Percentiles rank a stretch among this genome's conserved stretches.
phyloP scores from a whole-genome alignment of 768 basidiomycete genomes.

The Leccinum variicolor region DNA sequence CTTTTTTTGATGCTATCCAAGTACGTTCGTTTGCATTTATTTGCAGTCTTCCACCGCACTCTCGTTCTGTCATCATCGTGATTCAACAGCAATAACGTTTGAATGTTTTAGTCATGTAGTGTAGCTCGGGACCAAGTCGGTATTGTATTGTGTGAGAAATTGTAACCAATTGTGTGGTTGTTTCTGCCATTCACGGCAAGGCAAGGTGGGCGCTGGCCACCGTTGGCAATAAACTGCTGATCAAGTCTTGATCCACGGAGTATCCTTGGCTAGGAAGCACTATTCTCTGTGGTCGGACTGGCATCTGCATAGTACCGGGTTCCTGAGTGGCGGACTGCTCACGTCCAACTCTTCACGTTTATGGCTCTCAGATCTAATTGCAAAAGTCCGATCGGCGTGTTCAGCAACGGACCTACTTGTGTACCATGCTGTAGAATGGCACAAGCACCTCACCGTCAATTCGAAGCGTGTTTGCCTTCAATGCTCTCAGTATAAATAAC shows the following conservation, averaged over 20 bases:
- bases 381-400: background rate
- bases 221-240: background rate
- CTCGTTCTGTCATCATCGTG: conserved; percentile 8
- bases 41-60: conserved; percentile 1
- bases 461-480: background rate
- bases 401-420: conserved; percentile 7
- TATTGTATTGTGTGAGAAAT: conserved; percentile 1
- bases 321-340: conserved; percentile 1
- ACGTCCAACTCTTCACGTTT: background rate
- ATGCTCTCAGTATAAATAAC: background rate
- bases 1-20: background rate
- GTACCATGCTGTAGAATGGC: conserved; percentile 23
- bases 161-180: background rate
- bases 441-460: background rate
- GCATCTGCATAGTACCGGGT: background rate
- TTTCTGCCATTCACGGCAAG: background rate
- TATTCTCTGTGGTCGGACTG: background rate
- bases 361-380: background rate
- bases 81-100: conserved; percentile 18
- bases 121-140: conserved; percentile 18
- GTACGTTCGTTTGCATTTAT: conserved; percentile 19
- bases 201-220: background rate
- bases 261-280: background rate
- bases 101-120: conserved; percentile 28
- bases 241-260: background rate